Evolutionary conservation across 1,284 basidiomycete genomes (phyloP), one percentile per base, ranked within the genome.

Genomic region (Irpex sp.): DNA sequence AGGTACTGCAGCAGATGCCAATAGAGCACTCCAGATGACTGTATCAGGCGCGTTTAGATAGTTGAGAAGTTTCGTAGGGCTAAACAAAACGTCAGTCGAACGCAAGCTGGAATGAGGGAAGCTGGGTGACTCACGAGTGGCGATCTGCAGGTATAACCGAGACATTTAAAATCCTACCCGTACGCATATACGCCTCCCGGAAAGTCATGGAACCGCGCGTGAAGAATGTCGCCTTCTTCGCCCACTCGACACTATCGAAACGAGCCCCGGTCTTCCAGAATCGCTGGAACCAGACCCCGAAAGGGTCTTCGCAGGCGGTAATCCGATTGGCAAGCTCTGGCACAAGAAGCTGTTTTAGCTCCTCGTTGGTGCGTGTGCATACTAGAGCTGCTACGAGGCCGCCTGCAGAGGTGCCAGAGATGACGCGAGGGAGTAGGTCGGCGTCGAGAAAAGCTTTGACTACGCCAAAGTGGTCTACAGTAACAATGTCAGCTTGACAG

Each of bases 191-290:
- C 0, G 96, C 96, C 72, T 99, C 97, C 59, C 87, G 86, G 78
- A 99, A 99, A 0, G 96, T 99, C 82, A 94, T 85, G 0, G 91
- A 95, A 4, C 97, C 97, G 64, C 88, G 83, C 5, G 95, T 98
- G 74, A 98, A 98, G 77, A 94, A 99, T 52, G 86, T 79, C 2
- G 82, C 74, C 83, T 97, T 97, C 67, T 84, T 80, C 9, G 96
- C 97, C 97, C 97, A 99, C 66, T 82, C 71, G 9, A 96, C 78
- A 18, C 93, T 90, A 66, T 97, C 94, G 73, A 98, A 99, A 52
- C 96, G 82, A 7, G 97, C 96, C 9, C 97, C 97, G 0, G 94
- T 98, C 66, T 79, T 80, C 82, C 86, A 86, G 59, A 93, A 88
- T 18, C 96, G 78, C 62, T 81, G 84, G 54, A 88, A 74, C 96